Base-by-base conservation (phyloP, 106 monocot species). In the Dioscorea alata region DNA sequence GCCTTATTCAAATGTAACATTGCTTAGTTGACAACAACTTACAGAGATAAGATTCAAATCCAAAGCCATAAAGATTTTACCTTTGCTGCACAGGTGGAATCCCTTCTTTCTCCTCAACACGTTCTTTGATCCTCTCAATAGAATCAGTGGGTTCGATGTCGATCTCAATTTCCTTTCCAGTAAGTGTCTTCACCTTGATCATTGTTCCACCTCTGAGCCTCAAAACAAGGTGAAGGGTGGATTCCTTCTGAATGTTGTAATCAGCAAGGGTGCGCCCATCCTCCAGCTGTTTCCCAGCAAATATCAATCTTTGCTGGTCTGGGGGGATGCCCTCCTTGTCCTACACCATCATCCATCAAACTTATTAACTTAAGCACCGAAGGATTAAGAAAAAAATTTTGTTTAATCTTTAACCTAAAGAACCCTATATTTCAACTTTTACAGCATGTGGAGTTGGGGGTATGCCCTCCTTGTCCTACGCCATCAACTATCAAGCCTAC, bases 81-180 rank as follows among this genome's bases (percentile, higher is more conserved):
- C 80, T 74, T 63, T 80, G 80, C 28, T 80, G 80, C 33, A 80
- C 74, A 59, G 80, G 80, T 74, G 74, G 80, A 70, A 80, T 80
- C 65, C 80, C 80, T 70, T 80, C 80, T 74, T 80, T 80, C 80
- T 80, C 80, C 50, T 80, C 80, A 12, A 80, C 74, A 8, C 80
- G 53, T 59, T 80, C 80, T 65, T 80, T 80, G 70, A 80, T 80
- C 70, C 80, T 74, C 15, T 80, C 80, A 50, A 80, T 80, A 12
- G 80, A 74, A 70, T 80, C 80, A 24, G 69, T 80, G 49, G 74
- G 80, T 24, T 80, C 80, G 49, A 80, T 80, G 48, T 80, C 80
- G 59, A 80, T 80, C 62, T 80, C 80, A 66, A 80, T 80, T 70
- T 80, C 80, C 63, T 80, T 79, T 65, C 80, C 73, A 60, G 80